A percentile compares a stretch with the other conserved stretches of the same genome.
Evolutionary conservation across 306 rosid genomes (phyloP).

Genomic region (Cucurbita pepo): DNA sequence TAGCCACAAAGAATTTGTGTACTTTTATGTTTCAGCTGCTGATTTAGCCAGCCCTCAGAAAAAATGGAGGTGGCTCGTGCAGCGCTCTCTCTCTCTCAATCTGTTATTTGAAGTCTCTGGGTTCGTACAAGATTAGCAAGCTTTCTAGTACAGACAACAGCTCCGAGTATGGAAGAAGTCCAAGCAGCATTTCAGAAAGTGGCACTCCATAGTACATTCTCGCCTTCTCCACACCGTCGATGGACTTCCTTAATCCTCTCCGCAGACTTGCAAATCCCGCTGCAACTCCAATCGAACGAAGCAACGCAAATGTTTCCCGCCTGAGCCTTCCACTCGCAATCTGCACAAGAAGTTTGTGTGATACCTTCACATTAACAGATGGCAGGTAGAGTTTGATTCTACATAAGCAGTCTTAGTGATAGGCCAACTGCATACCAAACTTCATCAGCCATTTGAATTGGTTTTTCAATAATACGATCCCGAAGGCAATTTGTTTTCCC

Average conservation of each 20-base stretch:
- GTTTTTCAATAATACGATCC: background rate
- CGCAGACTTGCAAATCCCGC: conserved; percentile 45
- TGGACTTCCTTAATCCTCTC: conserved; percentile 56
- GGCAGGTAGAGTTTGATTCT: conserved; percentile 27
- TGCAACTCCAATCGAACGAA: conserved; percentile 50
- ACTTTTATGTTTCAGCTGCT: conserved; percentile 34
- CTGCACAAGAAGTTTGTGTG: conserved; percentile 31
- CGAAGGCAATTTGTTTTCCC: background rate
- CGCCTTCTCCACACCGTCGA: conserved; percentile 47
- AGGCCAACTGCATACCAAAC: background rate
- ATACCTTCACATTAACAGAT: conserved; percentile 59
- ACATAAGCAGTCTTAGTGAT: background rate
- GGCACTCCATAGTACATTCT: conserved; percentile 41
- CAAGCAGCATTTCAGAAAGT: conserved; percentile 18
- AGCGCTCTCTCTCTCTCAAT: conserved; percentile 17
- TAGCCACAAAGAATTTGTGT: conserved; percentile 66
- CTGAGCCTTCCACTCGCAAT: conserved; percentile 58
- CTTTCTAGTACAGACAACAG: conserved; percentile 11
- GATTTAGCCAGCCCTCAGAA: conserved; percentile 41
- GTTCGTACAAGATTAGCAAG: background rate
- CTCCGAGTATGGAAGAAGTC: conserved; percentile 50
- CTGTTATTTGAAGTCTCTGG: conserved; percentile 6
- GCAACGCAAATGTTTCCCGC: conserved; percentile 47
- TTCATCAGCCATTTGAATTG: background rate
- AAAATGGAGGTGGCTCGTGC: conserved; percentile 57